These are phyloP conservation scores for Malus orientalis DNA, from an alignment of 306 rosid genomes.

Conservation along the genomic window DNA sequence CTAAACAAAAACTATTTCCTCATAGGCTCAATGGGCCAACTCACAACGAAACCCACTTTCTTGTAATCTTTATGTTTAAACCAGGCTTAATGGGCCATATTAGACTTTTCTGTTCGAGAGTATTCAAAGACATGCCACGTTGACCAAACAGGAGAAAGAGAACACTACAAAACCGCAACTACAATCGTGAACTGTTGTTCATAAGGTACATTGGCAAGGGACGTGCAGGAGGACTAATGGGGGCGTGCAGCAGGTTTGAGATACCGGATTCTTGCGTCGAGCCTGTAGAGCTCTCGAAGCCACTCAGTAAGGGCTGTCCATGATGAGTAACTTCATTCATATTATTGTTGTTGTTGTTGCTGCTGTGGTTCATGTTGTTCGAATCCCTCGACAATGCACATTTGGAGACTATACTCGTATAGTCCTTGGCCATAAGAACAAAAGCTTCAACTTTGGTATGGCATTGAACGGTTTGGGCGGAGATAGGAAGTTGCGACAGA, in stretches of 20 bases:
- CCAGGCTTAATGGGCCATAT: neutral
- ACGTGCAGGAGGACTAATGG: neutral
- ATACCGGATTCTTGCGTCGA: neutral
- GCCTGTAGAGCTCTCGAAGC: neutral
- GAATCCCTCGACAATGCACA: too few species aligned
- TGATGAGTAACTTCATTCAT: neutral
- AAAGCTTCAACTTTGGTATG: conserved; percentile 34
- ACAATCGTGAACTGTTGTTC: too few species aligned
- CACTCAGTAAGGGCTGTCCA: neutral
- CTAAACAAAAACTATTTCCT: too few species aligned
- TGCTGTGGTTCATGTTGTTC: too few species aligned
- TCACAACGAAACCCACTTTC: too few species aligned
- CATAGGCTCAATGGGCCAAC: neutral
- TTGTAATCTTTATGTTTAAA: too few species aligned
- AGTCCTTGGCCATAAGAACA: neutral
- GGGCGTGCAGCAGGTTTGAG: neutral
- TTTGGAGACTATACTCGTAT: neutral
- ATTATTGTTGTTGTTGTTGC: too few species aligned
- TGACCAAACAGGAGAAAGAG: too few species aligned
- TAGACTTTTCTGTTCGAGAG: too few species aligned
- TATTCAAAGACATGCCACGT: too few species aligned
- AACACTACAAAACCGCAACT: too few species aligned
- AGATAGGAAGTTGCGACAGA: conserved; percentile 26
- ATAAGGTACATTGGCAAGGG: too few species aligned
- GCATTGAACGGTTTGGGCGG: conserved; percentile 31